A percentile compares a stretch with the other conserved stretches of the same genome.
Evolutionary conservation across 345 rosid species (phyloP).

Genomic region (Zanthoxylum bungeanum): DNA sequence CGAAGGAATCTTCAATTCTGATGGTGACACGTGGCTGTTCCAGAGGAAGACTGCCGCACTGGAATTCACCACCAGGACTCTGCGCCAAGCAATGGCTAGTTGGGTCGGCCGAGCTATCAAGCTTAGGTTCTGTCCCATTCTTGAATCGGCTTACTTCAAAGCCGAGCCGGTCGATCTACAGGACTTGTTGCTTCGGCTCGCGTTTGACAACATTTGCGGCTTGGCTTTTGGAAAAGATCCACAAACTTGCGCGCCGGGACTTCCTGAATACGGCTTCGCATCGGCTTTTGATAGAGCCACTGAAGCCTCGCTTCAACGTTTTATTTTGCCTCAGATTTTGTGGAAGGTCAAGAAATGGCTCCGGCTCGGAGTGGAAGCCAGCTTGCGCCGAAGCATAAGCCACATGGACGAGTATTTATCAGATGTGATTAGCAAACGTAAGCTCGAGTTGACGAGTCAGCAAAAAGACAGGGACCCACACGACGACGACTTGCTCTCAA

Average conservation of each 20-base stretch:
- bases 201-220: slow-evolving; percentile 93
- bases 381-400: slow-evolving; percentile 67
- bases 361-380: slow-evolving; percentile 79
- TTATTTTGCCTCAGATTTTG: slow-evolving; percentile 77
- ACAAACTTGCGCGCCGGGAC: slow-evolving; percentile 65
- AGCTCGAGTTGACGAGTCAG: slow-evolving; percentile 60
- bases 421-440: slow-evolving; percentile 64
- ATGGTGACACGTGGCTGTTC: slow-evolving; percentile 90
- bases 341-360: slow-evolving; percentile 83
- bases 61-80: slow-evolving; percentile 94
- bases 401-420: slow-evolving; percentile 68
- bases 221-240: slow-evolving; percentile 97
- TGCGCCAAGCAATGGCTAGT: slow-evolving; percentile 97
- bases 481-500: slow-evolving; percentile 85
- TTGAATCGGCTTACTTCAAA: slow-evolving; percentile 46
- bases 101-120: slow-evolving; percentile 85
- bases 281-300: slow-evolving; percentile 89
- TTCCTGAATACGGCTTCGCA: slow-evolving; percentile 71
- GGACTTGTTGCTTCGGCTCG: slow-evolving; percentile 84
- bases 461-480: slow-evolving; percentile 45
- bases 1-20: slow-evolving; percentile 89
- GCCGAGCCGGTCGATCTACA: slow-evolving; percentile 75
- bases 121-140: slow-evolving; percentile 65
- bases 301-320: slow-evolving; percentile 83
- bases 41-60: slow-evolving; percentile 96